Percentiles rank a stretch among this genome's conserved stretches.
Evolutionary conservation across 495 filamentous ascomycete genomes (phyloP).

Genomic region (Pyrenopolyporus hunteri): DNA sequence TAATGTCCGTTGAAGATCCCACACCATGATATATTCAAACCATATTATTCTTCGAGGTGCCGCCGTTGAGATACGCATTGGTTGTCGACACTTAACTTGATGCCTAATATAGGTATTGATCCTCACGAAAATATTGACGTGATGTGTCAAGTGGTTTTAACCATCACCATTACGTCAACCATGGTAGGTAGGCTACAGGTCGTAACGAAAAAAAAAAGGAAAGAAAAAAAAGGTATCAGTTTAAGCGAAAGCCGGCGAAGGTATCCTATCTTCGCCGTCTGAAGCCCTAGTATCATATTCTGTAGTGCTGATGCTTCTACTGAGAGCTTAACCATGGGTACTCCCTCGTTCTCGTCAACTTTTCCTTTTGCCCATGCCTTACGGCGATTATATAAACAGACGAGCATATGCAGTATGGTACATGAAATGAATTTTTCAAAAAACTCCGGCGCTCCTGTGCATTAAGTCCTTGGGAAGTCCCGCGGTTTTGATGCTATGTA

Average conservation of each 20-base stretch:
- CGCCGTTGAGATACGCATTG: too few relatives aligned
- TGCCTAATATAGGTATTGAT: too few relatives aligned
- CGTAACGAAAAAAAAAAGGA: neutral
- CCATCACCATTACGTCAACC: neutral
- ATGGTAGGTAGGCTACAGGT: neutral
- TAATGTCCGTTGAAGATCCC: too few relatives aligned
- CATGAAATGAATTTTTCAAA: conserved; percentile 28
- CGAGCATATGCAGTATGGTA: conserved; percentile 36
- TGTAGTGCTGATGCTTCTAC: neutral
- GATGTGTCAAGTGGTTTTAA: too few relatives aligned
- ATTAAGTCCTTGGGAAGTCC: conserved; percentile 20
- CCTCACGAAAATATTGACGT: too few relatives aligned
- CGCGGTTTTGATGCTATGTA: conserved; percentile 10
- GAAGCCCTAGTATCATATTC: conserved; percentile 20
- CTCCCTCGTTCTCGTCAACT: conserved; percentile 19
- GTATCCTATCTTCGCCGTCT: conserved; percentile 4
- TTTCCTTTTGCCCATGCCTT: conserved; percentile 30
- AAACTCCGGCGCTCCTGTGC: conserved; percentile 31
- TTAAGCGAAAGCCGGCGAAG: conserved; percentile 9
- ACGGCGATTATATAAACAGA: conserved; percentile 40
- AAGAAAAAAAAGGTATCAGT: neutral
- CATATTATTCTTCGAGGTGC: too few relatives aligned
- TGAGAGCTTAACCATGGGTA: neutral
- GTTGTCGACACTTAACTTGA: too few relatives aligned
- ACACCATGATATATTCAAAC: too few relatives aligned